These are phyloP conservation scores for Oxyria digyna DNA, from an alignment of 148 eudicot genomes.

Conservation along the genomic window DNA sequence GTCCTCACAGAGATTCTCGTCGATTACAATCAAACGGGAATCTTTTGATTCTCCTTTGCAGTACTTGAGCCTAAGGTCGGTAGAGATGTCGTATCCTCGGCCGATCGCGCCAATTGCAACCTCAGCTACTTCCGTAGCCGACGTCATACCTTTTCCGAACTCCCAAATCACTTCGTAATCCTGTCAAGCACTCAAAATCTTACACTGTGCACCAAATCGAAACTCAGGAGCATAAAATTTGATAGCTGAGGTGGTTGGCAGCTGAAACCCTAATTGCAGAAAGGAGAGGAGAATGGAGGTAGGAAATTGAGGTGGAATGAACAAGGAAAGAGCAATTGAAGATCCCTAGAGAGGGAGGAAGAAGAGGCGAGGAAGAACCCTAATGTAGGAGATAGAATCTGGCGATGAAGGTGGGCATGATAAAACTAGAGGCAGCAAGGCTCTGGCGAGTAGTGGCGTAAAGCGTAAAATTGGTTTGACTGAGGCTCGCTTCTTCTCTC, in stretches of 20 bases:
- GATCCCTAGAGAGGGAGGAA: neutral
- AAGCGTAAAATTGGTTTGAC: neutral
- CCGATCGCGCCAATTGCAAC: slow-evolving; percentile 85
- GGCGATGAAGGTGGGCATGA: no score
- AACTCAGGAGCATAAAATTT: neutral
- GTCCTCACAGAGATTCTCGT: slow-evolving; percentile 58
- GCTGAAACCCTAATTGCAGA: neutral
- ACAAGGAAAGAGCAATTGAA: neutral
- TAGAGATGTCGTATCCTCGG: slow-evolving; percentile 66
- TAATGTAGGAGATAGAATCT: neutral
- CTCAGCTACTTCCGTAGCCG: slow-evolving; percentile 67
- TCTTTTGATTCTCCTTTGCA: slow-evolving; percentile 56
- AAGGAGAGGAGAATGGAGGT: neutral
- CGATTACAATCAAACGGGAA: slow-evolving; percentile 60
- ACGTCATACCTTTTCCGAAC: slow-evolving; percentile 37
- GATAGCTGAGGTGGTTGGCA: neutral
- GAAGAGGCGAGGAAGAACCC: neutral
- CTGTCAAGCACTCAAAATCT: neutral
- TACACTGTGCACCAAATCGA: neutral
- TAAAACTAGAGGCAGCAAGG: neutral
- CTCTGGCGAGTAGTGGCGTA: neutral
- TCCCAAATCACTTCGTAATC: neutral
- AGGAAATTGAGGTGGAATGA: neutral
- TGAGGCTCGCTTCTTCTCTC: neutral
- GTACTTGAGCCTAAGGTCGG: slow-evolving; percentile 76